Percentiles rank a stretch among this genome's conserved stretches.
Conservation (phyloP, 192 early-diverging fungal genomes). For the Phlyctochytrium arcticum region DNA sequence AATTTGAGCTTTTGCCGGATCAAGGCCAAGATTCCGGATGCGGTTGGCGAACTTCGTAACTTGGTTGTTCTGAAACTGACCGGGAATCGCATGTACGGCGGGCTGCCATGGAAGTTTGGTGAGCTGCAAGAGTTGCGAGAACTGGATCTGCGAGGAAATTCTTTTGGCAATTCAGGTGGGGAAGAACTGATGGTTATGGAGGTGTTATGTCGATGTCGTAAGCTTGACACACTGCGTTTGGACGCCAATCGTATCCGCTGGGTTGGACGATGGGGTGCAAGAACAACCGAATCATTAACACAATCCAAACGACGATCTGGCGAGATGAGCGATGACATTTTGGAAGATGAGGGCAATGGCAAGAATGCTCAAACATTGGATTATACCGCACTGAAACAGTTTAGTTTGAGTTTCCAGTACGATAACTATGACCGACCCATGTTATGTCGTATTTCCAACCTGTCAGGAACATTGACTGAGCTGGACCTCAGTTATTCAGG, state of each 20-base stretch:
- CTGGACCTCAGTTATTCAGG: slow-evolving; percentile 30
- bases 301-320: background rate
- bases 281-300: background rate
- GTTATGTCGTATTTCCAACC: slow-evolving; percentile 20
- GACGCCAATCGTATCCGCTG: slow-evolving; percentile 37
- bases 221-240: slow-evolving; percentile 26
- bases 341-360: background rate
- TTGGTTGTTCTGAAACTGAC: slow-evolving; percentile 61
- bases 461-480: slow-evolving; percentile 19
- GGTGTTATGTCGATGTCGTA: slow-evolving; percentile 26
- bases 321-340: background rate
- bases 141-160: slow-evolving; percentile 80
- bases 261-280: slow-evolving; percentile 26
- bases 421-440: slow-evolving; percentile 13
- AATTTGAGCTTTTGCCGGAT: slow-evolving; percentile 85
- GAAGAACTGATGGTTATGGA: slow-evolving; percentile 56
- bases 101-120: slow-evolving; percentile 59
- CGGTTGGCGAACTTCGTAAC: slow-evolving; percentile 60
- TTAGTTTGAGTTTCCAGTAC: slow-evolving; percentile 15
- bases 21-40: slow-evolving; percentile 58
- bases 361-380: slow-evolving; percentile 10
- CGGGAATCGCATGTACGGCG: slow-evolving; percentile 73
- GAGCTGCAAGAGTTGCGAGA: slow-evolving; percentile 57
- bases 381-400: slow-evolving; percentile 8
- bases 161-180: slow-evolving; percentile 63